Percentiles rank a stretch among this genome's conserved stretches.
phyloP scores from a whole-genome alignment of 2,329 filamentous ascomycete genomes.

The Colletotrichum trifolii region DNA sequence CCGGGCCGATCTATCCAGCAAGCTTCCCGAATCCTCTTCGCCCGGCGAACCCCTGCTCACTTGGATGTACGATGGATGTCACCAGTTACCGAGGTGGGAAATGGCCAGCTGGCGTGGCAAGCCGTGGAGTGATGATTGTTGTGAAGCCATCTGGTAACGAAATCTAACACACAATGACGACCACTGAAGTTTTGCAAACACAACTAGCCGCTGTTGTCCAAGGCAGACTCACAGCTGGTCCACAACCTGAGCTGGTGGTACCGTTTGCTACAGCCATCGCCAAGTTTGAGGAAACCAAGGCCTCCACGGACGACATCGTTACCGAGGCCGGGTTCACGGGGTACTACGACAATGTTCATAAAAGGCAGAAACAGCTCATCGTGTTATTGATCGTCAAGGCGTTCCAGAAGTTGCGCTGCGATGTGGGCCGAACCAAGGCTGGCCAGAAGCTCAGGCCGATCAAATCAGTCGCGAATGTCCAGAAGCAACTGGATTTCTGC shows the following conservation, averaged over 20 bases:
- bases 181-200: too few species aligned
- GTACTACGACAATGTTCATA: constrained; percentile 19
- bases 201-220: not conserved
- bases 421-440: constrained; percentile 9
- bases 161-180: too few species aligned
- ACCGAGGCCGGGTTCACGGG: constrained; percentile 17
- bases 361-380: constrained; percentile 6
- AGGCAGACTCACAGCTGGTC: not conserved
- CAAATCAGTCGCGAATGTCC: not conserved
- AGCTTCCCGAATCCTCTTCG: too few species aligned
- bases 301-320: constrained; percentile 12
- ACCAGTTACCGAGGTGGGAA: too few species aligned
- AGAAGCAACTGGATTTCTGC: constrained; percentile 27
- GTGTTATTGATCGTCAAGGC: constrained; percentile 6
- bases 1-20: too few species aligned
- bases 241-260: not conserved
- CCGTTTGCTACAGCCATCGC: not conserved
- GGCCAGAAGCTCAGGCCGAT: constrained; percentile 14
- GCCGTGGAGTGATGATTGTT: too few species aligned
- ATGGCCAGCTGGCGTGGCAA: too few species aligned
- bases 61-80: too few species aligned
- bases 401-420: constrained; percentile 23
- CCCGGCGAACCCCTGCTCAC: too few species aligned
- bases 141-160: too few species aligned
- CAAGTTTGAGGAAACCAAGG: not conserved